phyloP scores from a whole-genome alignment of 2,329 filamentous ascomycete genomes.

The Fusarium equiseti region DNA sequence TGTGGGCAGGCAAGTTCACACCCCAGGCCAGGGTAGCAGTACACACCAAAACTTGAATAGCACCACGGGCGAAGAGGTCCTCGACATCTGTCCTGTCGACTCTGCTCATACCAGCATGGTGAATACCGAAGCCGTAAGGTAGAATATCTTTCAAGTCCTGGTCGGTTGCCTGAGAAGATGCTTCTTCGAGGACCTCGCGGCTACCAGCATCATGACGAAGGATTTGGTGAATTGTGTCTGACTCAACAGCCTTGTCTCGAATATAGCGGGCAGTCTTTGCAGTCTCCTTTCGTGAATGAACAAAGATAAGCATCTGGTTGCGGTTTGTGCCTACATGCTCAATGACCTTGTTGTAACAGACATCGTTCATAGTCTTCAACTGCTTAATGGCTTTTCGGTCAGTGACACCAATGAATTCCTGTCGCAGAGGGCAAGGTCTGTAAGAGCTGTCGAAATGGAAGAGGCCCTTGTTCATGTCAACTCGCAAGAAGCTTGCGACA shows the following conservation, averaged over 20 bases:
- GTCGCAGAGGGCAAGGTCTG: slow-evolving; percentile 91
- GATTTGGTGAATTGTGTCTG: slow-evolving; percentile 97
- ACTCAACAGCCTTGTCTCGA: slow-evolving; percentile 94
- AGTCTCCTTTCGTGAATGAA: slow-evolving; percentile 97
- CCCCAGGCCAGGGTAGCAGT: slow-evolving; percentile 99
- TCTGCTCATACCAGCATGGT: slow-evolving; percentile 97
- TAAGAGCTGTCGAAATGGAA: slow-evolving; percentile 98
- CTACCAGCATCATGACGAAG: slow-evolving; percentile 92
- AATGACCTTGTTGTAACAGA: slow-evolving; percentile 96
- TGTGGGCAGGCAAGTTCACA: slow-evolving; percentile 97
- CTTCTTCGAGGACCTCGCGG: slow-evolving; percentile 87
- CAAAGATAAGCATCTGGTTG: slow-evolving; percentile 99
- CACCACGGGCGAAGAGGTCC: slow-evolving; percentile 90
- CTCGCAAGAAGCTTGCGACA: slow-evolving; percentile 93
- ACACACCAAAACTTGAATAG: slow-evolving; percentile 94
- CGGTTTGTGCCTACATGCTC: slow-evolving; percentile 93
- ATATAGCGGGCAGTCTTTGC: slow-evolving; percentile 97
- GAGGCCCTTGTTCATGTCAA: slow-evolving; percentile 84
- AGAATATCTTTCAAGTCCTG: slow-evolving; percentile 91
- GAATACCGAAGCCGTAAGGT: slow-evolving; percentile 97
- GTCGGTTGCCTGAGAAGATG: slow-evolving; percentile 85
- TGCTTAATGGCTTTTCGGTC: slow-evolving; percentile 99
- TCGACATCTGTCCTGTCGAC: slow-evolving; percentile 96
- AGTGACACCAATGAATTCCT: slow-evolving; percentile 97
- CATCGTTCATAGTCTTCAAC: slow-evolving; percentile 98